Evolutionary conservation across 2,329 filamentous ascomycete genomes (phyloP), one percentile per base, ranked within the genome.

Genomic region (Nigrospora osmanthi): DNA sequence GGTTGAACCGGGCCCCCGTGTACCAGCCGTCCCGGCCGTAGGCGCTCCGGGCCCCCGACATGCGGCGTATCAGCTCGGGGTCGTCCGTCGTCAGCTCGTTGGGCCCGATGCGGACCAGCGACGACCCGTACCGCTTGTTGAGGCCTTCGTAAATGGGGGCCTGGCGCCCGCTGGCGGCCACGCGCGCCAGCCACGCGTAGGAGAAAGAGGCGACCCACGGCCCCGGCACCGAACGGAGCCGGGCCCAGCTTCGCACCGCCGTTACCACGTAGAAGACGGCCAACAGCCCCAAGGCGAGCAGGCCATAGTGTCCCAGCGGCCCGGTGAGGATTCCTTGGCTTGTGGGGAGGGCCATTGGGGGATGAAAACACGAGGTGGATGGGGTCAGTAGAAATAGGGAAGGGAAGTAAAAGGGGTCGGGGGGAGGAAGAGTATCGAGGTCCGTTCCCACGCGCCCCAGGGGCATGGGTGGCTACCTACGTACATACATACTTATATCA

Each of bases 31-130:
- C 52, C 35, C 47, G 48, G 34, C 47, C 38, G 30, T 54, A 57
- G 14, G 46, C 42, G 36, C 47, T 50, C 28, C 52, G 51, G 15
- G 48, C 39, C 23, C 44, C 33, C 11, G 49, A 49, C 44, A 57
- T 48, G 14, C 19, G 42, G n/a, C 46, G 52, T 7, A 58, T 41
- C 11, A 58, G 35, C 1, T 55, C 48, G 0, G 54, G 51, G 11
- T 59, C 54, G 32, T 50, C 47, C 3, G 53, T 54, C 12, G 53
- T 14, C 12, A 59, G 42, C 6, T 53, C 47, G 31, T 54, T 55
- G 15, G 57, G 57, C 1, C 53, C 55, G 33, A 59, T 38, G n/a
- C 55, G 47, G n/a, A 43, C 40, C 11, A 49, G 48, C 14, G 42
- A 43, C 5, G 23, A 28, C 14, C 52, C 48, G 28, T 56, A 48